Conservation (phyloP, 1,139 yeast genomes). For the Kodamaea sp. region DNA sequence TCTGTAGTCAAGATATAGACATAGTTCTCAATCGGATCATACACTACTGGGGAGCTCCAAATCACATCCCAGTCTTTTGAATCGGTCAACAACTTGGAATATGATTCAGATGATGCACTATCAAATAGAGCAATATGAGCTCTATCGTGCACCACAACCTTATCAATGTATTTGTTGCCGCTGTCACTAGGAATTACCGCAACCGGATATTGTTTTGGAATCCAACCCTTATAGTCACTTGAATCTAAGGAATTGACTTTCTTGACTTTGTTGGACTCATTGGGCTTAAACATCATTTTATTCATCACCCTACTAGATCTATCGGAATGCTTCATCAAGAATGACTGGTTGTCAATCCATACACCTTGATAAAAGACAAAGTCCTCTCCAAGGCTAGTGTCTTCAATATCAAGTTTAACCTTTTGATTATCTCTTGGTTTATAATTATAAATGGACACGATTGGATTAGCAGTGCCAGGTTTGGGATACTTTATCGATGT, state of each 20-base stretch:
- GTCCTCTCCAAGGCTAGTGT: constrained; percentile 44
- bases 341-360: constrained; percentile 62
- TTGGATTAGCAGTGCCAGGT: constrained; percentile 80
- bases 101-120: constrained; percentile 42
- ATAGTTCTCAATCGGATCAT: constrained; percentile 49
- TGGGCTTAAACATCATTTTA: constrained; percentile 54
- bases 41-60: constrained; percentile 54
- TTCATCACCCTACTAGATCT: constrained; percentile 65
- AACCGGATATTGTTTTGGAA: constrained; percentile 43
- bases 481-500: constrained; percentile 75
- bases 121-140: constrained; percentile 73
- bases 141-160: constrained; percentile 61
- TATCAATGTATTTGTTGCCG: constrained; percentile 69
- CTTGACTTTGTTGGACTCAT: constrained; percentile 16
- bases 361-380: constrained; percentile 66
- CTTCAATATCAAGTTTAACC: constrained; percentile 19
- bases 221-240: constrained; percentile 57
- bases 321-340: constrained; percentile 69
- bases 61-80: constrained; percentile 70
- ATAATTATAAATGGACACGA: constrained; percentile 49
- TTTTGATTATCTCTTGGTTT: constrained; percentile 28
- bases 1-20: constrained; percentile 69
- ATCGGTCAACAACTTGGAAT: constrained; percentile 51
- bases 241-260: constrained; percentile 35
- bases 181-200: constrained; percentile 26